A percentile compares a stretch with the other conserved stretches of the same genome.
Evolutionary conservation across 176 grass and related monocot genomes (phyloP).

Genomic region (Areca catechu): DNA sequence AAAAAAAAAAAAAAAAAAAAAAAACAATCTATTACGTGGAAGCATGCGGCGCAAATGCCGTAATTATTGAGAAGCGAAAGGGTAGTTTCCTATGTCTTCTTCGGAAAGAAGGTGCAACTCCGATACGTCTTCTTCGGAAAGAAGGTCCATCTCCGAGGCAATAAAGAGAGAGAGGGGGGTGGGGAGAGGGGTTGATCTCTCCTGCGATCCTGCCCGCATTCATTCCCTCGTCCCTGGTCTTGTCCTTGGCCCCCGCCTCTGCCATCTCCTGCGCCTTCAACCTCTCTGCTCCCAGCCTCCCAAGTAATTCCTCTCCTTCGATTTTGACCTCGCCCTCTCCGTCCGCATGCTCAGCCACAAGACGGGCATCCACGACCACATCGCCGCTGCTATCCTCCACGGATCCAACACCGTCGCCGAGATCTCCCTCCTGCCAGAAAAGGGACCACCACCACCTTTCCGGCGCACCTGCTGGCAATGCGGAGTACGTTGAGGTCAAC

Average conservation of each 20-base stretch:
- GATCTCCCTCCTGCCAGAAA: conserved; percentile 42
- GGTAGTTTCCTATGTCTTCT: too few relatives aligned
- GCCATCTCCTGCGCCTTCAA: conserved; percentile 49
- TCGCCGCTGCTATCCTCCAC: conserved; percentile 29
- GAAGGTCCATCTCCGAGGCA: too few relatives aligned
- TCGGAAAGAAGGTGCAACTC: too few relatives aligned
- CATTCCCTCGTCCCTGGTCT: too few relatives aligned
- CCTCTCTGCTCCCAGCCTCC: conserved; percentile 23
- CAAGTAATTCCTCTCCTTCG: conserved; percentile 41
- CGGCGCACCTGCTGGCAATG: conserved; percentile 34
- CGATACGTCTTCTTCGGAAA: too few relatives aligned
- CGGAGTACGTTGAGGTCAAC: conserved; percentile 43
- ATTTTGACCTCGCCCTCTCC: conserved; percentile 45
- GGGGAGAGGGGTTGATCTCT: too few relatives aligned
- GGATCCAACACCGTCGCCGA: conserved; percentile 29
- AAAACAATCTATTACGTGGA: too few relatives aligned
- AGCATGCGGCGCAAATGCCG: too few relatives aligned
- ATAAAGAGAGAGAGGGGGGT: too few relatives aligned
- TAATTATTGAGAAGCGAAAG: too few relatives aligned
- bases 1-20: too few relatives aligned
- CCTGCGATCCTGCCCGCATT: too few relatives aligned
- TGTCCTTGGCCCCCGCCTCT: conserved; percentile 24
- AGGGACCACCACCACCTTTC: conserved; percentile 31
- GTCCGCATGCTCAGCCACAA: conserved; percentile 60
- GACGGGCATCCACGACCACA: conserved; percentile 41